These are phyloP conservation scores for Crepidotus variabilis DNA, from an alignment of 768 basidiomycete genomes.

Conservation along the genomic window DNA sequence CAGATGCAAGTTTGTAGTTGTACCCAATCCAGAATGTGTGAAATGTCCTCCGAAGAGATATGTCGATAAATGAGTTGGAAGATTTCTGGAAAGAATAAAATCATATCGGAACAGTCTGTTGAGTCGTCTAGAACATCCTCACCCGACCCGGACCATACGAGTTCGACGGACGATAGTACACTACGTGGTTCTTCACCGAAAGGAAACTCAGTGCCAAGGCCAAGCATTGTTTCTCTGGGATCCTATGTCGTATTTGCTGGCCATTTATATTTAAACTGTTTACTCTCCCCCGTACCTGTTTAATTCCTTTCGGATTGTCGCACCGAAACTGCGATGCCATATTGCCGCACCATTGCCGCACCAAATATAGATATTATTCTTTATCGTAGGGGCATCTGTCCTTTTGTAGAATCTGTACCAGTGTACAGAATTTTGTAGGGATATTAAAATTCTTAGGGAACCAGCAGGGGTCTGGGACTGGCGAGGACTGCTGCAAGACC, in stretches of 20 bases:
- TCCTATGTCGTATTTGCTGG: neutral
- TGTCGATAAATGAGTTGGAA: no score
- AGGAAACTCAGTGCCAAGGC: neutral
- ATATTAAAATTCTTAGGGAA: no score
- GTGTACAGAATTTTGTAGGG: no score
- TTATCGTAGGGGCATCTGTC: no score
- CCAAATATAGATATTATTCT: neutral
- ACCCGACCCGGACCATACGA: neutral
- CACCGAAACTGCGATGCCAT: neutral
- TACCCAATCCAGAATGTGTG: no score
- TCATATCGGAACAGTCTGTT: no score
- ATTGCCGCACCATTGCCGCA: neutral
- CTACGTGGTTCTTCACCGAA: neutral
- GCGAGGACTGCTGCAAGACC: no score
- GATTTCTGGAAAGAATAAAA: no score
- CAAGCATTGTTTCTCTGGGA: neutral
- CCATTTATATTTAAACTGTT: neutral
- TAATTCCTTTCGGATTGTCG: neutral
- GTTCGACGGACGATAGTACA: neutral
- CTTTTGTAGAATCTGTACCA: no score
- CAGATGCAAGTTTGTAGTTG: no score
- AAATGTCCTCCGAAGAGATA: no score
- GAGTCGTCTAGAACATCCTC: neutral
- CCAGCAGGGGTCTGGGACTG: no score
- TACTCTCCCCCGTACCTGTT: neutral